Evolutionary conservation across 2,329 filamentous ascomycete genomes (phyloP).

Genomic region (Trichoderma sp.): DNA sequence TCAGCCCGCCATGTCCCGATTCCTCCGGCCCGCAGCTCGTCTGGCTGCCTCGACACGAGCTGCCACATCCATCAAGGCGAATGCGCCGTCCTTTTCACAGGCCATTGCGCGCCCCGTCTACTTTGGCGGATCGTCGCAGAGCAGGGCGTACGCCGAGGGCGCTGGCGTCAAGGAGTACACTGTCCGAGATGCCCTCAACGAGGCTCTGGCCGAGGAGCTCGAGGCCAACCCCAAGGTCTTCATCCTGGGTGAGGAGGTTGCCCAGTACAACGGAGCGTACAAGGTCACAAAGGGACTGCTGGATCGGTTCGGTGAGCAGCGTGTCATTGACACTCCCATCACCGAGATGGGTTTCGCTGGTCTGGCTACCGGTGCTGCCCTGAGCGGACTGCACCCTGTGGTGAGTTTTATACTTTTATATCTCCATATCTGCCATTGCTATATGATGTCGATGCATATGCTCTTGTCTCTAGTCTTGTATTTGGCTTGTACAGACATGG

Average conservation of each 20-base stretch:
- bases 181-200: constrained; percentile 95
- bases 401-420: constrained; percentile 58
- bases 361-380: constrained; percentile 89
- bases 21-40: constrained; percentile 53
- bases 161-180: constrained; percentile 85
- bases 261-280: constrained; percentile 99
- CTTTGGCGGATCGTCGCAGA: constrained; percentile 46
- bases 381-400: constrained; percentile 91
- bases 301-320: constrained; percentile 95
- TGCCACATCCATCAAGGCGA: constrained; percentile 35
- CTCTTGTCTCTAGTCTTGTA: neutral
- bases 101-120: constrained; percentile 41
- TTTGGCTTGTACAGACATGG: neutral
- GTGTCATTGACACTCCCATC: constrained; percentile 97
- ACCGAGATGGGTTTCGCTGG: constrained; percentile 95
- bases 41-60: constrained; percentile 48
- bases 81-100: constrained; percentile 41
- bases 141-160: constrained; percentile 57
- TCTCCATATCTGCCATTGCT: neutral
- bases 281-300: constrained; percentile 98
- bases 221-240: constrained; percentile 95
- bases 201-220: constrained; percentile 96
- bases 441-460: neutral
- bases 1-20: constrained; percentile 47
- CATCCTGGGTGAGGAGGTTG: constrained; percentile 95